A percentile compares a stretch with the other conserved stretches of the same genome.
Conservation (phyloP, 768 basidiomycete genomes). For the Panellus pusillus region DNA sequence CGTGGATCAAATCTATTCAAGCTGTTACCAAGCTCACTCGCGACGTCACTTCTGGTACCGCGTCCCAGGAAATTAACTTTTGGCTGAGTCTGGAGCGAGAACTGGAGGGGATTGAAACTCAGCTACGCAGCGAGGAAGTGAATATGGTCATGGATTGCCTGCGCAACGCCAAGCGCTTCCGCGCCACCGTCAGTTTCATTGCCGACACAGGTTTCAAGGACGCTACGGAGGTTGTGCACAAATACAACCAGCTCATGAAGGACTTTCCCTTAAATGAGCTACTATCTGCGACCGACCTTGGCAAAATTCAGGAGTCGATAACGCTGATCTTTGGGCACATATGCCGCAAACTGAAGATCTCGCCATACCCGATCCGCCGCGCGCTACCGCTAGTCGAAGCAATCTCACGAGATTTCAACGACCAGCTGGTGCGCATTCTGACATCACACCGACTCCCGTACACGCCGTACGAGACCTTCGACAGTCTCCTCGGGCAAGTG, state of each 20-base stretch:
- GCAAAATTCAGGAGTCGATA: constrained; percentile 90
- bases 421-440: constrained; percentile 87
- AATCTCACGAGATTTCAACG: constrained; percentile 96
- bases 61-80: constrained; percentile 98
- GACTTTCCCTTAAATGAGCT: constrained; percentile 98
- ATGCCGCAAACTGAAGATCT: constrained; percentile 92
- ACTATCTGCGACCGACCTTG: constrained; percentile 92
- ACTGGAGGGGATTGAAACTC: constrained; percentile 88
- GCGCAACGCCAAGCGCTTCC: constrained; percentile 94
- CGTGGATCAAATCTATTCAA: constrained; percentile 98
- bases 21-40: constrained; percentile 93
- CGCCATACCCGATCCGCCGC: constrained; percentile 94
- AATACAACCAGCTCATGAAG: constrained; percentile 98
- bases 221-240: constrained; percentile 91
- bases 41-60: constrained; percentile 92
- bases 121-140: constrained; percentile 90
- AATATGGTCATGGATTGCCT: constrained; percentile 92
- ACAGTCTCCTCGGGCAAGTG: constrained; percentile 74
- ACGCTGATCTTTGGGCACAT: constrained; percentile 88
- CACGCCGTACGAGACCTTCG: constrained; percentile 93
- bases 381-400: constrained; percentile 97
- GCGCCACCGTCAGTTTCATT: constrained; percentile 95
- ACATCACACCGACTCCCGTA: constrained; percentile 91
- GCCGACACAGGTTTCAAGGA: constrained; percentile 97
- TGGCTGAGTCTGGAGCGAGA: constrained; percentile 96